Percentiles rank a stretch among this genome's conserved stretches.
phyloP scores from a whole-genome alignment of 2,329 filamentous ascomycete species.

The Coleophoma cylindrospora region DNA sequence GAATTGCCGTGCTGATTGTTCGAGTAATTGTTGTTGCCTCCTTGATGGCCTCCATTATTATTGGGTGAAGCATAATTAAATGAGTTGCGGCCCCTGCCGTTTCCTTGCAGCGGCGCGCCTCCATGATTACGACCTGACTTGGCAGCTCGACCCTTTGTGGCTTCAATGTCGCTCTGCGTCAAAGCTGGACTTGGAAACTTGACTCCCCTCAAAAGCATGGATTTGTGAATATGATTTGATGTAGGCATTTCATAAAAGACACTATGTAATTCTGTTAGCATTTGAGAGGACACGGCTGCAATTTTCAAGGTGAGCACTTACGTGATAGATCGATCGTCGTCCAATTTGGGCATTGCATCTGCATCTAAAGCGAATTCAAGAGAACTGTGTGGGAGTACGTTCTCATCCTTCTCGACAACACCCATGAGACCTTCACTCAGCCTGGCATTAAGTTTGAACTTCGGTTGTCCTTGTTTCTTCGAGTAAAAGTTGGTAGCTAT shows the following conservation, averaged over 20 bases:
- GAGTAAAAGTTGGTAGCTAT: constrained; percentile 85
- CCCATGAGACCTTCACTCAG: constrained; percentile 76
- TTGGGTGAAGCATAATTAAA: constrained; percentile 45
- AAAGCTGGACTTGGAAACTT: constrained; percentile 68
- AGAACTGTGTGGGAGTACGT: constrained; percentile 78
- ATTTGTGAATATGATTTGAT: constrained; percentile 74
- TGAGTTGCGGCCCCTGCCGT: constrained; percentile 40
- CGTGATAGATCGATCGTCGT: constrained; percentile 83
- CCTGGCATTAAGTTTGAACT: constrained; percentile 69
- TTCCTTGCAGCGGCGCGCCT: constrained; percentile 54
- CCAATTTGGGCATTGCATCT: constrained; percentile 68
- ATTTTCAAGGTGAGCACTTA: constrained; percentile 38
- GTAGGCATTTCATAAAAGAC: constrained; percentile 82
- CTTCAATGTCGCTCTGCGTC: constrained; percentile 70
- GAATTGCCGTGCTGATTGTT: constrained; percentile 8
- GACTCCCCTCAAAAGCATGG: constrained; percentile 85
- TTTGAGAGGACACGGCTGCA: not conserved
- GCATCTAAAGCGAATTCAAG: constrained; percentile 73
- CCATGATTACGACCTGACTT: constrained; percentile 66
- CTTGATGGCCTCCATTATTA: constrained; percentile 6
- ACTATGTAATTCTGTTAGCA: constrained; percentile 38
- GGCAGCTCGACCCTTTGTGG: constrained; percentile 60
- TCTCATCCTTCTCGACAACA: constrained; percentile 73
- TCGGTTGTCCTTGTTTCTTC: constrained; percentile 68
- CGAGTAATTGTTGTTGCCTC: constrained; percentile 4